A percentile compares a stretch with the other conserved stretches of the same genome.
These are phyloP conservation scores for Chrysoporthe puriensis DNA, from an alignment of 2,329 filamentous ascomycete genomes.

Conservation along the genomic window DNA sequence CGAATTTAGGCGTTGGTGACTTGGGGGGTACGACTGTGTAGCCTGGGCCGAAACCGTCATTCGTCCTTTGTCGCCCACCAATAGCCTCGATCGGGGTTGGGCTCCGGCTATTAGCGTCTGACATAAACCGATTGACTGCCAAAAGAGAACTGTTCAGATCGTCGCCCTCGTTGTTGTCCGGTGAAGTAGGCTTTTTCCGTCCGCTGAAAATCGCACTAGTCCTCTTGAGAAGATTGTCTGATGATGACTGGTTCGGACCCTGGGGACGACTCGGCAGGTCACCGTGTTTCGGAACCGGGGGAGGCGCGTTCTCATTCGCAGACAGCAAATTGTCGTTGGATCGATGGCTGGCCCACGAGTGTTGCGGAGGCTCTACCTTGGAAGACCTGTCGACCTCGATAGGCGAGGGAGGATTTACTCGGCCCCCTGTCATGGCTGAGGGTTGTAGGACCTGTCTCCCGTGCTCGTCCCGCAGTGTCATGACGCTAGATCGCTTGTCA, in stretches of 20 bases:
- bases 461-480: constrained; percentile 48
- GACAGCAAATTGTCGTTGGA: constrained; percentile 54
- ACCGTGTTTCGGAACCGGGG: constrained; percentile 46
- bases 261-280: constrained; percentile 14
- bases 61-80: constrained; percentile 41
- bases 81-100: constrained; percentile 33
- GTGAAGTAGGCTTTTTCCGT: constrained; percentile 33
- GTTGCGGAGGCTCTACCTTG: constrained; percentile 51
- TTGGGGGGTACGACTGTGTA: constrained; percentile 39
- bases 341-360: constrained; percentile 56
- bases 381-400: constrained; percentile 51
- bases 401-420: constrained; percentile 50
- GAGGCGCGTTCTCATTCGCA: constrained; percentile 40
- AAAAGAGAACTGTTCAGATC: constrained; percentile 59
- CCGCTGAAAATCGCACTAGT: constrained; percentile 37
- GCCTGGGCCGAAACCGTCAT: constrained; percentile 40
- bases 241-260: constrained; percentile 29
- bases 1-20: constrained; percentile 37
- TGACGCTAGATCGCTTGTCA: constrained; percentile 57
- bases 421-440: constrained; percentile 52
- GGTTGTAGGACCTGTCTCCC: constrained; percentile 41
- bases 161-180: constrained; percentile 40
- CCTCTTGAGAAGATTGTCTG: constrained; percentile 40
- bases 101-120: constrained; percentile 31
- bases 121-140: constrained; percentile 51